A percentile compares a stretch with the other conserved stretches of the same genome.
Evolutionary conservation across 108 stramenopile genomes (phyloP).

Genomic region (Nitzschia putrida): DNA sequence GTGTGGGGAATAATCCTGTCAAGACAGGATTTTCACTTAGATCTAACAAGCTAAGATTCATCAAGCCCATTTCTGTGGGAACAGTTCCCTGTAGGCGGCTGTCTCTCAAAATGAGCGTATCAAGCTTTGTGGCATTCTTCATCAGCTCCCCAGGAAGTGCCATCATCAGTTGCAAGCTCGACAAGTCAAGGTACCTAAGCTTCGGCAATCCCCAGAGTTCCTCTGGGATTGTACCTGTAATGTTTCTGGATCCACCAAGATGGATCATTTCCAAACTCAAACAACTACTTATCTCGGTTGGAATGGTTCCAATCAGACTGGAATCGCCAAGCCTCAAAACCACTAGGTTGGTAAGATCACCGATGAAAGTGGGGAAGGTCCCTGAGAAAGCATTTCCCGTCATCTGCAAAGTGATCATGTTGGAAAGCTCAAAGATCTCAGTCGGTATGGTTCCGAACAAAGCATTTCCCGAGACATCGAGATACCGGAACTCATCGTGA

Average conservation of each 20-base stretch:
- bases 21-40: conserved; percentile 43
- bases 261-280: background rate
- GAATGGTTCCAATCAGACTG: background rate
- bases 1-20: conserved; percentile 45
- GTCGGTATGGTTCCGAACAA: background rate
- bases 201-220: background rate
- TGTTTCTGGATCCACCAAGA: background rate
- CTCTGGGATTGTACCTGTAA: background rate
- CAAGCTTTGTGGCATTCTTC: background rate
- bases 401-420: background rate
- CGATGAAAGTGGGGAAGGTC: background rate
- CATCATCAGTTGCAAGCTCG: background rate
- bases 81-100: background rate
- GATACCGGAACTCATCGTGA: background rate
- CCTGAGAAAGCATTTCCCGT: background rate
- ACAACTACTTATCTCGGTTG: background rate
- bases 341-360: background rate
- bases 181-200: background rate
- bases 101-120: background rate
- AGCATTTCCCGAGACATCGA: background rate
- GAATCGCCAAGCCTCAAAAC: background rate
- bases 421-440: background rate
- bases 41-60: background rate
- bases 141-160: background rate
- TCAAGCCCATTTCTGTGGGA: conserved; percentile 1